A percentile compares a stretch with the other conserved stretches of the same genome.
These are phyloP conservation scores for Mycena epipterygia DNA, from an alignment of 768 basidiomycete genomes.

Conservation along the genomic window DNA sequence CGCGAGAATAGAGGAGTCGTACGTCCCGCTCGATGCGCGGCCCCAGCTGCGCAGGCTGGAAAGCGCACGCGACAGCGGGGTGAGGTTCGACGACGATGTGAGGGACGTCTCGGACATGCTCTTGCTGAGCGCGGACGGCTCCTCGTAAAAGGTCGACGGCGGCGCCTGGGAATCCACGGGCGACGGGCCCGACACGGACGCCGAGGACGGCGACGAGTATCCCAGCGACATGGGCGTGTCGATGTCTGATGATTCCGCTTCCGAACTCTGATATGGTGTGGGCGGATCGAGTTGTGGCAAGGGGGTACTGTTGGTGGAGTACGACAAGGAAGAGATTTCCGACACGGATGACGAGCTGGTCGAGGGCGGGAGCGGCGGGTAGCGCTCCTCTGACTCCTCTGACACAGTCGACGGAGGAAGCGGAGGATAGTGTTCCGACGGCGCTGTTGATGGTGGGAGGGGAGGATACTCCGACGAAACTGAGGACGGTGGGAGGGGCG, in stretches of 20 bases:
- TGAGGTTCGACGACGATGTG: conserved; percentile 29
- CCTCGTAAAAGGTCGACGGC: conserved; percentile 19
- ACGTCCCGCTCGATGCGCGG: conserved; percentile 74
- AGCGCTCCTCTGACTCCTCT: conserved; percentile 35
- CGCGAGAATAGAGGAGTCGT: conserved; percentile 81
- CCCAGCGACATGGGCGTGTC: conserved; percentile 48
- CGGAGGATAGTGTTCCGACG: conserved; percentile 39
- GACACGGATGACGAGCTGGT: conserved; percentile 16
- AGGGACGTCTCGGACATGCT: conserved; percentile 26
- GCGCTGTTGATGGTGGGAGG: conserved; percentile 41
- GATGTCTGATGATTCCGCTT: conserved; percentile 38
- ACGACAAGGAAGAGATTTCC: conserved; percentile 19
- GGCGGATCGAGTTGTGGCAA: conserved; percentile 27
- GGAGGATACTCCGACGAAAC: conserved; percentile 42
- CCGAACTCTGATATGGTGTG: conserved; percentile 22
- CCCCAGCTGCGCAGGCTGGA: conserved; percentile 59
- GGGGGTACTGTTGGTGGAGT: conserved; percentile 25
- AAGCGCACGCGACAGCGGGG: conserved; percentile 44
- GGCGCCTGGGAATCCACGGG: conserved; percentile 40
- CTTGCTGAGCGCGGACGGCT: conserved; percentile 27
- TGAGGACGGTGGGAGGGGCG: conserved; percentile 52
- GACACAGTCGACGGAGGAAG: conserved; percentile 42
- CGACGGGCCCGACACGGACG: conserved; percentile 47
- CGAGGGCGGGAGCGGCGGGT: conserved; percentile 34
- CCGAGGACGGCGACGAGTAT: conserved; percentile 43